These are phyloP conservation scores for Sporothrix variecibatus DNA, from an alignment of 2,329 filamentous ascomycete genomes.

Conservation along the genomic window DNA sequence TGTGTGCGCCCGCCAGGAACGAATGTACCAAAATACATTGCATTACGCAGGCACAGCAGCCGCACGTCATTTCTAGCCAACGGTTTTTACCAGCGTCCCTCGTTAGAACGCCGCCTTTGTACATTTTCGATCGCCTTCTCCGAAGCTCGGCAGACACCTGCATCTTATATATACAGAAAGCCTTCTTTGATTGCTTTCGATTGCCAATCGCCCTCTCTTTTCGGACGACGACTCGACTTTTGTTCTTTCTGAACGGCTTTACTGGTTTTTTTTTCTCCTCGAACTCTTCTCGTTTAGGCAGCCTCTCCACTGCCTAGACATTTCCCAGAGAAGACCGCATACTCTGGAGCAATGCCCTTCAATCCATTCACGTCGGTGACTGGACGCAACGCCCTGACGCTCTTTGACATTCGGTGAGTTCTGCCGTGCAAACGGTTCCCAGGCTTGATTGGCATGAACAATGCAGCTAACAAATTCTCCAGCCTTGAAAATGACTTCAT, in stretches of 20 bases:
- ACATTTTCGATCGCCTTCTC: slow-evolving; percentile 19
- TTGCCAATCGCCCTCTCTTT: neutral
- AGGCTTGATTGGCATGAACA: neutral
- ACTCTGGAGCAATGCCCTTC: slow-evolving; percentile 50
- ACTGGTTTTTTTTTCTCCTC: neutral
- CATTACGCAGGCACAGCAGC: neutral
- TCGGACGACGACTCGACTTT: neutral
- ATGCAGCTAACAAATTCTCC: slow-evolving; percentile 17
- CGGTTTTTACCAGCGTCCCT: neutral
- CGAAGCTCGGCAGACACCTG: neutral
- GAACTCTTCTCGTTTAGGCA: slow-evolving; percentile 14
- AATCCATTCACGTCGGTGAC: slow-evolving; percentile 57
- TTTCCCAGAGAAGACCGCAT: neutral
- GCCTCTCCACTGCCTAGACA: neutral
- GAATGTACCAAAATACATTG: slow-evolving; percentile 20
- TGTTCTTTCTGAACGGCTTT: neutral
- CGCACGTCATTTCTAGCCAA: slow-evolving; percentile 12
- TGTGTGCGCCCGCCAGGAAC: neutral
- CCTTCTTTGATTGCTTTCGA: neutral
- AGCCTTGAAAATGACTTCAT: slow-evolving; percentile 79
- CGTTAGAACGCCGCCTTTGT: neutral
- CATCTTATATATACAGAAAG: slow-evolving; percentile 19
- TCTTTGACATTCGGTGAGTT: slow-evolving; percentile 61
- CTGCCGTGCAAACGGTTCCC: neutral
- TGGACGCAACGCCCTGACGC: slow-evolving; percentile 53